A percentile compares a stretch with the other conserved stretches of the same genome.
These are phyloP conservation scores for Nigrospora oryzae DNA, from an alignment of 2,329 filamentous ascomycete genomes.

Conservation along the genomic window DNA sequence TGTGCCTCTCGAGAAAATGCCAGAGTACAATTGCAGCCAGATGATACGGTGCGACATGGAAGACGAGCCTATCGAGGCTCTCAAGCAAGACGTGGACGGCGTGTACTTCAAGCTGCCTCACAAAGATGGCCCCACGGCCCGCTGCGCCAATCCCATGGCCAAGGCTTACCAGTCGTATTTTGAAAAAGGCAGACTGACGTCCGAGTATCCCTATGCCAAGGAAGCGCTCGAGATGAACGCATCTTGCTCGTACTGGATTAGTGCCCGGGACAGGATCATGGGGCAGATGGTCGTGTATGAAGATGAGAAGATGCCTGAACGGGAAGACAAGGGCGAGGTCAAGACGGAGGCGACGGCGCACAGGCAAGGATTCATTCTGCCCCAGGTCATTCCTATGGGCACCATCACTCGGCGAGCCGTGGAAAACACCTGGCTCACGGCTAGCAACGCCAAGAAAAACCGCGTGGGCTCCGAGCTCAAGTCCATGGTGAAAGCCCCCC, in stretches of 20 bases:
- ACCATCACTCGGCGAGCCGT: conserved; percentile 91
- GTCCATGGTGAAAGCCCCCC: conserved; percentile 87
- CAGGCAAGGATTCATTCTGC: conserved; percentile 72
- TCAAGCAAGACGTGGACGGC: conserved; percentile 59
- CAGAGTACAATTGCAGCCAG: conserved; percentile 61
- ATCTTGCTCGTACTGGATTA: conserved; percentile 98
- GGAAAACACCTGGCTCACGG: conserved; percentile 97
- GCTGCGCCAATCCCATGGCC: conserved; percentile 81
- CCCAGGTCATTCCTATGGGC: conserved; percentile 96
- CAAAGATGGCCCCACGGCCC: conserved; percentile 80
- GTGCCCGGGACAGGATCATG: conserved; percentile 83
- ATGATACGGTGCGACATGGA: conserved; percentile 68
- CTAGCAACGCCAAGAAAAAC: conserved; percentile 93
- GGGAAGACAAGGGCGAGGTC: background rate
- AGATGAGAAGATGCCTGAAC: conserved; percentile 37
- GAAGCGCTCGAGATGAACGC: conserved; percentile 98
- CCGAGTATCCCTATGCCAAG: conserved; percentile 83
- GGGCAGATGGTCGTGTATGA: conserved; percentile 94
- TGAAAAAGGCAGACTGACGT: conserved; percentile 79
- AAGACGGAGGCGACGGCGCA: conserved; percentile 3
- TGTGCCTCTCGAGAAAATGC: conserved; percentile 53
- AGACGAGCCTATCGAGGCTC: conserved; percentile 58
- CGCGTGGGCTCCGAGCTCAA: conserved; percentile 95
- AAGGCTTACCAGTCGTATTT: conserved; percentile 90
- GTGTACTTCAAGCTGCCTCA: conserved; percentile 91